These are phyloP conservation scores for Heritiera fomes DNA, from an alignment of 345 rosid genomes.

Conservation along the genomic window DNA sequence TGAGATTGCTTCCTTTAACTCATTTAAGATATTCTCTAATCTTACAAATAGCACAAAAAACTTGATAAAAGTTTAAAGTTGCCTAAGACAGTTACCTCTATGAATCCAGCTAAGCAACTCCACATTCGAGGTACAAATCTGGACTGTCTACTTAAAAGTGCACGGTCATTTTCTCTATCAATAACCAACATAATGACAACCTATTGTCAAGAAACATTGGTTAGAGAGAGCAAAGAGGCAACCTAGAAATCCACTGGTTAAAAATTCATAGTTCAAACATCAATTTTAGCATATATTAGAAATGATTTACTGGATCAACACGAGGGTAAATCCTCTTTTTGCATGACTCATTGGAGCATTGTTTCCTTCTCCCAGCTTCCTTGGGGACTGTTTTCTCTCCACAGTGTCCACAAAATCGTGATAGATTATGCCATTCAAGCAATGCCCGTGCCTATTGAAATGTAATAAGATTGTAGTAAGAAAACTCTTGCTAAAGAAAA, in stretches of 20 bases:
- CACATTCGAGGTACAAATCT: slow-evolving; percentile 93
- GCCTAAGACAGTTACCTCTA: slow-evolving; percentile 56
- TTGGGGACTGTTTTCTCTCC: slow-evolving; percentile 61
- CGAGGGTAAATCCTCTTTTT: slow-evolving; percentile 80
- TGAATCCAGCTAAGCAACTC: slow-evolving; percentile 96
- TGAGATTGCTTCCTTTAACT: neutral
- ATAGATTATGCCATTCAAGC: slow-evolving; percentile 74
- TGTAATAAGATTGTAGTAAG: slow-evolving; percentile 7
- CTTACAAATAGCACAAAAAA: neutral
- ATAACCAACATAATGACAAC: slow-evolving; percentile 96
- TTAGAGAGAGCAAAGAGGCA: slow-evolving; percentile 16
- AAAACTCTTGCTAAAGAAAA: neutral
- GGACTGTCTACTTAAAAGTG: slow-evolving; percentile 78
- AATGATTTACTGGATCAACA: slow-evolving; percentile 68
- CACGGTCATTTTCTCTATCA: slow-evolving; percentile 81
- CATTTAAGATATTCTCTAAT: slow-evolving; percentile 2
- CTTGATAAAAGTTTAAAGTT: slow-evolving; percentile 9
- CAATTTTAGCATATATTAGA: neutral
- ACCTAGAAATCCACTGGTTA: neutral
- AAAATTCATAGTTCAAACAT: neutral
- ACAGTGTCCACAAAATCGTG: slow-evolving; percentile 80
- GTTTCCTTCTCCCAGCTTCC: slow-evolving; percentile 85
- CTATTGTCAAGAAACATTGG: slow-evolving; percentile 37
- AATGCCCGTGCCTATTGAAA: slow-evolving; percentile 74
- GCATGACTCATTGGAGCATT: slow-evolving; percentile 67